Evolutionary conservation across 75 land plant species (phyloP), one percentile per base, ranked within the genome.

Genomic region (Picea sitchensis): DNA sequence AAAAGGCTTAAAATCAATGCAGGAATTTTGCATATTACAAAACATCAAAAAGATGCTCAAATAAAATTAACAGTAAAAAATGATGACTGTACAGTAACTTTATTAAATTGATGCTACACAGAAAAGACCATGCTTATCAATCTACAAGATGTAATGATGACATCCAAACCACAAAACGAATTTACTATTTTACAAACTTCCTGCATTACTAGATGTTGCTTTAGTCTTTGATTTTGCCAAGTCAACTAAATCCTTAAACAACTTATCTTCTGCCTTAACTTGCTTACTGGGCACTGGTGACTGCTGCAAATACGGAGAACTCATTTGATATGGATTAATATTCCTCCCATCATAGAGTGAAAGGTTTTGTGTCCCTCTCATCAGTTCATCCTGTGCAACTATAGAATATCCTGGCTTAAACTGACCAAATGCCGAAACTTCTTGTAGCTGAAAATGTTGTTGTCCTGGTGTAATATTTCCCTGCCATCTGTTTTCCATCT

Each of bases 211-310:
- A 30, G 80, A 38, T 38, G 80, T 62, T 23, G 83, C 20, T 74
- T 88, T 86, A 2, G 83, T 75, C 63, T 88, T 92, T 2, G 89
- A 31, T 77, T 84, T 92, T 31, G 90, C 87, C n/a, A 92, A 80
- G 80, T 82, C 81, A 61, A 92, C 92, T 44, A 92, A 88, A 76
- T 92, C 92, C 4, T 90, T 89, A 77, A 92, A 92, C 51, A 92
- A 76, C 79, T 83, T 88, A 75, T 92, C 94, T 79, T 92, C 94
- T 11, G 90, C 86, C 68, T 88, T 92, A 13, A 74, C 17, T 59
- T 87, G 87, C 75, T 83, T 92, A 30, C 21, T 81, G 2, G 88
- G 59, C 18, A 75, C 20, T 31, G 60, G 21, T 5, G 76, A 51
- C 31, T 75, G 76, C 26, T 87, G 81, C 7, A 73, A 58, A 68